A percentile compares a stretch with the other conserved stretches of the same genome.
Conservation (phyloP, 306 rosid species). For the Luffa aegyptiaca region DNA sequence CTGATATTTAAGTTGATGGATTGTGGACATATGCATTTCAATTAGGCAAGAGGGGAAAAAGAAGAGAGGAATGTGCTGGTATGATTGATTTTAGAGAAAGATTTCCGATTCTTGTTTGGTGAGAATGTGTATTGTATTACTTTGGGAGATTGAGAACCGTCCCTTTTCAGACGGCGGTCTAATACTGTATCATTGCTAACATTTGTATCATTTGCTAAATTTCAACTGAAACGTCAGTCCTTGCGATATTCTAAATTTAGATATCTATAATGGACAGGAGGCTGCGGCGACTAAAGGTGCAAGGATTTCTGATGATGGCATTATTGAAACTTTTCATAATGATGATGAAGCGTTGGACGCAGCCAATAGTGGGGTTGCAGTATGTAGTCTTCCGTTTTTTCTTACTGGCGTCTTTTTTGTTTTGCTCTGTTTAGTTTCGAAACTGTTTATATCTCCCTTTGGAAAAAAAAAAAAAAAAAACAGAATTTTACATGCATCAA, state of each 20-base stretch:
- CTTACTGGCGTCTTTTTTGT: background rate
- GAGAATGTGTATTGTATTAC: background rate
- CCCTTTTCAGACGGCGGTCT: background rate
- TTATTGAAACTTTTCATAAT: conserved; percentile 56
- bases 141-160: background rate
- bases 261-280: conserved; percentile 39
- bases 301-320: conserved; percentile 50
- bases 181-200: background rate
- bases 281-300: conserved; percentile 41
- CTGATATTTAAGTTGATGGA: background rate
- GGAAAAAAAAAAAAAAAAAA: no score
- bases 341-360: conserved; percentile 78
- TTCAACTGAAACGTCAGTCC: background rate
- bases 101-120: background rate
- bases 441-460: background rate
- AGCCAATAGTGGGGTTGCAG: conserved; percentile 47
- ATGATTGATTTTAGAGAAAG: background rate
- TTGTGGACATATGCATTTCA: background rate
- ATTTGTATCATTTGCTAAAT: background rate
- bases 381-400: conserved; percentile 20
- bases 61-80: background rate
- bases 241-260: background rate
- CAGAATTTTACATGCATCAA: background rate
- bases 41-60: background rate
- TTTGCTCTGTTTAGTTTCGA: background rate